phyloP scores from a whole-genome alignment of 345 rosid species.

The Laguncularia racemosa region DNA sequence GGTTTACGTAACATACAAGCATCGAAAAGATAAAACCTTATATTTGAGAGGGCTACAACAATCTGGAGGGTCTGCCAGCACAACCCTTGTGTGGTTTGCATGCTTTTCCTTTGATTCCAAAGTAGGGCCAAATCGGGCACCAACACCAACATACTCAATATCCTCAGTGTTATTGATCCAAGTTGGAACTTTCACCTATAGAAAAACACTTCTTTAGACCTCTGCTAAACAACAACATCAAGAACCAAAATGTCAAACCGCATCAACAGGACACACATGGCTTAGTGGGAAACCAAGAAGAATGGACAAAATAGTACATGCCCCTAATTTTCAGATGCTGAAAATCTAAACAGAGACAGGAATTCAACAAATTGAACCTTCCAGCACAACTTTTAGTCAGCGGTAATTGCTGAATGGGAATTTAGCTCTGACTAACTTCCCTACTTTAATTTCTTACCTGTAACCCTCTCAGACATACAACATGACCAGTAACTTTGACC shows the following conservation, averaged over 20 bases:
- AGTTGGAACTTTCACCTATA: constrained; percentile 83
- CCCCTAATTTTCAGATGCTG: no score
- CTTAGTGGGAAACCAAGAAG: no score
- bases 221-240: neutral
- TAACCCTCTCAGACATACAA: no score
- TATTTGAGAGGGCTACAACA: constrained; percentile 51
- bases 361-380: no score
- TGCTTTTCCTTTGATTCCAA: constrained; percentile 82
- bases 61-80: constrained; percentile 76
- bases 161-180: constrained; percentile 49
- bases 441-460: no score
- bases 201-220: constrained; percentile 3
- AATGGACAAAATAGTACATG: no score
- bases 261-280: neutral
- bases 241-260: neutral
- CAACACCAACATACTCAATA: constrained; percentile 79
- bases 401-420: no score
- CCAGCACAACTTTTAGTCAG: no score
- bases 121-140: constrained; percentile 85
- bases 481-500: no score
- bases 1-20: neutral
- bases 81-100: constrained; percentile 49
- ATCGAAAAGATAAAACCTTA: constrained; percentile 35
- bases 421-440: no score
- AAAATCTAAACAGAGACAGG: no score